A percentile compares a stretch with the other conserved stretches of the same genome.
These are phyloP conservation scores for Dendrobium catenatum DNA, from an alignment of 106 monocot species.

Conservation along the genomic window DNA sequence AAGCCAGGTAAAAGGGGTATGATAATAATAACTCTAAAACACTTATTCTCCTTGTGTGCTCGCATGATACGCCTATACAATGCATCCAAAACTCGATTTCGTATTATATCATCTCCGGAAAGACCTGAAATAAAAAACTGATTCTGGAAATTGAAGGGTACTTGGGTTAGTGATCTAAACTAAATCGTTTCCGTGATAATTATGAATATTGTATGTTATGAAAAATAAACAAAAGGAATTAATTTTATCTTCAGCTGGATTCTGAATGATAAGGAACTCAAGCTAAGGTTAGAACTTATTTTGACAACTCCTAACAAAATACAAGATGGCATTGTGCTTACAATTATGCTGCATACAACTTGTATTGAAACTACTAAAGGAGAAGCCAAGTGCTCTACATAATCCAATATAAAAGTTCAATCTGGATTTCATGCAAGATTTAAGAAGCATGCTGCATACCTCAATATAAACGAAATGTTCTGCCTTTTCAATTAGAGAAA, in stretches of 20 bases:
- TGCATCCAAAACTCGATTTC: constrained; percentile 91
- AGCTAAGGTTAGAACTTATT: neutral
- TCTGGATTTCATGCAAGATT: neutral
- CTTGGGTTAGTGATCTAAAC: constrained; percentile 1
- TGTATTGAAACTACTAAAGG: neutral
- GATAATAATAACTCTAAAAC: constrained; percentile 89
- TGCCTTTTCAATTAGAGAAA: constrained; percentile 87
- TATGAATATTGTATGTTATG: neutral
- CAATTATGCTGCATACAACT: neutral
- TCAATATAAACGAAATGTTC: constrained; percentile 98
- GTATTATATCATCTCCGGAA: constrained; percentile 85
- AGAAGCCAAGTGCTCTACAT: neutral
- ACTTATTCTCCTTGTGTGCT: constrained; percentile 76
- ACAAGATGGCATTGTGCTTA: neutral
- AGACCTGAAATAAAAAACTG: constrained; percentile 99
- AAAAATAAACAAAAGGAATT: neutral
- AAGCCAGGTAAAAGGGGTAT: constrained; percentile 96
- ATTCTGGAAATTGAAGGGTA: constrained; percentile 51
- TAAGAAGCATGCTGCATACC: constrained; percentile 25
- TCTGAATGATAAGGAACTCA: neutral
- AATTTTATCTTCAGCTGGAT: neutral
- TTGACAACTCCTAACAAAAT: neutral
- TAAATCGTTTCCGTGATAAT: neutral
- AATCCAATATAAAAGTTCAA: neutral
- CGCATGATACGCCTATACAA: constrained; percentile 78